Base-by-base conservation (phyloP, 179 eudicot genomes). In the Silene vulgaris region DNA sequence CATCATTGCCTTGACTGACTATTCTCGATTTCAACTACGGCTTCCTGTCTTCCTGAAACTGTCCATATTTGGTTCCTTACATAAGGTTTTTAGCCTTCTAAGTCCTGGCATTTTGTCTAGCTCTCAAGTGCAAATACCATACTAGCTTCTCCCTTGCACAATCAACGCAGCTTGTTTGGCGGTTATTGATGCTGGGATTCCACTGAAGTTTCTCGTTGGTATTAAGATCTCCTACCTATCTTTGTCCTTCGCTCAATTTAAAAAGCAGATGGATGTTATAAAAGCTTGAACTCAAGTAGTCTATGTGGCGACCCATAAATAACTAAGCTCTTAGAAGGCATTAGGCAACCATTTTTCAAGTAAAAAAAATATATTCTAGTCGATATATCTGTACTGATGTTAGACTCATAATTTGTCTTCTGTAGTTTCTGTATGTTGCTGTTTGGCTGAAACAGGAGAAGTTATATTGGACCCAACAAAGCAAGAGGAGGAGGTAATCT, bases 151-250 rank as follows among this genome's bases (percentile, higher is more conserved):
- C 73, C 90, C 97, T 30, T 94, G 97, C 78, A 95, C 98, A 20
- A 89, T 92, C 73, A 93, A 92, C 82, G 95, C 99, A 62, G 89
- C 90, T 20, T 92, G 95, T 85, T 91, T 90, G 77, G 99, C 99
- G 14, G 92, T 95, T 79, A 91, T 92, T 59, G 99, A 92, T 87
- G 93, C 97, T 59, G 90, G 97, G 45, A 87, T 92, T 76, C 93
- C 97, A 14, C 61, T 95, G 85, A 95, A 95, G 87, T 89, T 89
- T 85, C 89, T 90, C 80, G 96, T 94, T 73, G 97, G 97, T 92
- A 88, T 30, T 45, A 11, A 72, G 62, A 71, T 13, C 20, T 65
- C 9, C 0, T 28, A 12, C 4, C 11, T 71, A 4, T 52, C 13
- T 48, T 14, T 7, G 12, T 52, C 12, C 74, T 13, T 5, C n/a